Base-by-base conservation (phyloP, 768 basidiomycete species). In the Collybia sordida region DNA sequence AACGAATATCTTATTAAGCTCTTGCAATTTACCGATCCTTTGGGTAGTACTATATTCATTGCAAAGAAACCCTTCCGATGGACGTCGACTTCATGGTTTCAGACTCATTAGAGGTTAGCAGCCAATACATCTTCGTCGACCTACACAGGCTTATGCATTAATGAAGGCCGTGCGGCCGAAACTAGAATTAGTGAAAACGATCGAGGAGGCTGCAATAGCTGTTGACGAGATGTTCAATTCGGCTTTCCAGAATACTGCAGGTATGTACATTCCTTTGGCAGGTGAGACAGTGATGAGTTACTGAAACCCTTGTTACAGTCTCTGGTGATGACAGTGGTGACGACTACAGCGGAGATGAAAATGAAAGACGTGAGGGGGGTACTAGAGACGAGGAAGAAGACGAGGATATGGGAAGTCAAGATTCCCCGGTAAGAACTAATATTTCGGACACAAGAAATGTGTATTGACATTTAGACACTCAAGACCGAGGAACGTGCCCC, bases 31-130 rank as follows among this genome's bases (percentile, higher is more conserved):
- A 44, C 49, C 14, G 48, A 35, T 7, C 40, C 36, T 27, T 36
- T 22, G n/a, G 23, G 23, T 52, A 86, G 82, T 86, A 94, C 51
- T 99, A 98, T 65, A 75, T 90, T 14, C 76, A 86, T n/a, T 91
- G 90, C 73, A 99, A 99, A 70, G 79, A 85, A 39, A 74, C 83
- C 19, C 66, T 95, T n/a, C 88, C 97, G 0, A 95, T 98, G 94
- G 97, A 99, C 54, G 88, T 97, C 9, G 95, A 97, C 46, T 99
- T 98, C 69, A 96, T 98, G 93, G 67, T 97, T 6, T 83, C 85
- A 0, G 97, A 99, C 66, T 97, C 96, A 1, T 68, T 99, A 7
- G 95, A 98, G 72, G 93, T 93, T 55, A 57, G 71, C 51, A 21
- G 3, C 3, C 31, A 6, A 39, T 22, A 45, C 41, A 2, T 42